Evolutionary conservation across 768 basidiomycete genomes (phyloP).

Genomic region (Trametes cinnabarina): DNA sequence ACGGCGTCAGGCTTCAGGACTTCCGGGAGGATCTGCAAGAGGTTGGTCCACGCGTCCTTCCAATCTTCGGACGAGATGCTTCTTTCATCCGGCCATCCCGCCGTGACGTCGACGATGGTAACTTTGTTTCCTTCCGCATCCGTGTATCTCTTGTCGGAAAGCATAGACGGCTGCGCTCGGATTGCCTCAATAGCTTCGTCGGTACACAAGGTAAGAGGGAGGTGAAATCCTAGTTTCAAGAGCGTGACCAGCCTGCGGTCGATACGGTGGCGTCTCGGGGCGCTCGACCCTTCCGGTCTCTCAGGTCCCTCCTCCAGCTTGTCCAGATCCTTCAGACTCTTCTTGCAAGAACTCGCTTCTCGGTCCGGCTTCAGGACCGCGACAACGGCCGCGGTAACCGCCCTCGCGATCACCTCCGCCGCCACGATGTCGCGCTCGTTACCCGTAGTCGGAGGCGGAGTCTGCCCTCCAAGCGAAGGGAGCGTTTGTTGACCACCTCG

Average conservation of each 20-base stretch:
- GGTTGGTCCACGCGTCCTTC: slow-evolving; percentile 1
- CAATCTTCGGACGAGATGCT: background rate
- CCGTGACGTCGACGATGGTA: background rate
- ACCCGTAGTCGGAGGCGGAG: no score
- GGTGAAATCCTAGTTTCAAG: background rate
- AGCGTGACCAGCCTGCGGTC: background rate
- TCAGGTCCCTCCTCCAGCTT: no score
- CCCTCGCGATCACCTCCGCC: no score
- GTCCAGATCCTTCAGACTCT: no score
- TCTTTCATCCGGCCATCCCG: background rate
- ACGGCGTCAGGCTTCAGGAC: background rate
- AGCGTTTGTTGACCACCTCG: no score
- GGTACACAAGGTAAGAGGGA: slow-evolving; percentile 4
- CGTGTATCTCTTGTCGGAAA: background rate
- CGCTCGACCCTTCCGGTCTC: no score
- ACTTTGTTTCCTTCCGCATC: background rate
- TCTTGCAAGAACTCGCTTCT: no score
- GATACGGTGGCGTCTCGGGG: background rate
- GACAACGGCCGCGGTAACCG: no score
- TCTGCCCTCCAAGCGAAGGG: no score
- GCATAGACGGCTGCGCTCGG: background rate
- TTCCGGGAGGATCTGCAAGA: background rate
- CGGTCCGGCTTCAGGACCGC: no score
- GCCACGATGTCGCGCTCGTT: no score
- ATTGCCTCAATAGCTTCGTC: background rate